phyloP scores from a whole-genome alignment of 805 yeast genomes.

The Candida maesae region DNA sequence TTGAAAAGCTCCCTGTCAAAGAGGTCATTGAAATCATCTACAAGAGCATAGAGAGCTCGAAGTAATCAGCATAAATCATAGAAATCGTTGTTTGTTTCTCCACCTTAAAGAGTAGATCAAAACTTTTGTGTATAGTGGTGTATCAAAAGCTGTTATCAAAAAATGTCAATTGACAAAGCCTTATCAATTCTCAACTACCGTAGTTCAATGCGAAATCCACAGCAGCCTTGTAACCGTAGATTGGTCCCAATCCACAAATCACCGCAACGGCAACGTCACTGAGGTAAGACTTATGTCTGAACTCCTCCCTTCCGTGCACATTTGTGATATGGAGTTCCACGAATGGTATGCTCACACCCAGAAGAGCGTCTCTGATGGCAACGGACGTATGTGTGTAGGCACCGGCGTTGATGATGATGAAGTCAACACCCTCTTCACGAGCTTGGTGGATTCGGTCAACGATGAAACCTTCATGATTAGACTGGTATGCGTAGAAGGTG shows the following conservation, averaged over 20 bases:
- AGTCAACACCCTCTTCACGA: slow-evolving; percentile 32
- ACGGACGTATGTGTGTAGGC: slow-evolving; percentile 51
- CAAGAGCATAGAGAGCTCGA: slow-evolving; percentile 9
- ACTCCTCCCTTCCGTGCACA: slow-evolving; percentile 48
- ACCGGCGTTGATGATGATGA: slow-evolving; percentile 48
- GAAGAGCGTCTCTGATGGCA: slow-evolving; percentile 46
- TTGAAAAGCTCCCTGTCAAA: slow-evolving; percentile 20
- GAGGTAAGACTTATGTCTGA: slow-evolving; percentile 46
- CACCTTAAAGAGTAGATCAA: too few relatives aligned
- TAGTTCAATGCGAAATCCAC: slow-evolving; percentile 28
- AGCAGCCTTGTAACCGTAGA: slow-evolving; percentile 28
- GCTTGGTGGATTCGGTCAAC: slow-evolving; percentile 47
- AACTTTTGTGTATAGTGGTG: too few relatives aligned
- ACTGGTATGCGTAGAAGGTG: slow-evolving; percentile 36
- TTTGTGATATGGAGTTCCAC: slow-evolving; percentile 49
- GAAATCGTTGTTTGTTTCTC: neutral
- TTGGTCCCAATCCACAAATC: slow-evolving; percentile 28
- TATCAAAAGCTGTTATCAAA: too few relatives aligned
- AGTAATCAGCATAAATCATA: slow-evolving; percentile 3
- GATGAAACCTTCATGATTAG: slow-evolving; percentile 43
- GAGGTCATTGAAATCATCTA: slow-evolving; percentile 14
- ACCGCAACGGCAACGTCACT: slow-evolving; percentile 48
- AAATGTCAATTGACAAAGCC: neutral
- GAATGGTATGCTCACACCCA: slow-evolving; percentile 46
- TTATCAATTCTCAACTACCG: neutral